Conservation (phyloP, 148 eudicot genomes). For the Camellia sinensis region DNA sequence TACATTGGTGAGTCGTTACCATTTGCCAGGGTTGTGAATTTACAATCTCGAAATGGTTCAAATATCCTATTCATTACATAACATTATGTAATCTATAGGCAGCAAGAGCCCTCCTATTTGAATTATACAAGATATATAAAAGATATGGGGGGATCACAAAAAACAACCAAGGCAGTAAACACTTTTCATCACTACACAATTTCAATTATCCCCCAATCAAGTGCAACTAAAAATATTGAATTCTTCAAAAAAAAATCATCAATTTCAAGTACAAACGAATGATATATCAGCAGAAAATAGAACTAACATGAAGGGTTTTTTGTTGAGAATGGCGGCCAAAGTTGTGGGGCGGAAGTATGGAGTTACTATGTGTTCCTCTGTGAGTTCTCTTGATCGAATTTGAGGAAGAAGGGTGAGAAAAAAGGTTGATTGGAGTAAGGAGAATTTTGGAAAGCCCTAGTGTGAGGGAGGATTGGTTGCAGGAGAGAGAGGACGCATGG, state of each 20-base stretch:
- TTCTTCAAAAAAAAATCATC: not conserved
- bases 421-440: slow-evolving; percentile 3
- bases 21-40: no score
- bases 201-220: not conserved
- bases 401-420: not conserved
- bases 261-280: no score
- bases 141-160: not conserved
- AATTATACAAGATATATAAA: not conserved
- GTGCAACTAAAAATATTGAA: not conserved
- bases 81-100: not conserved
- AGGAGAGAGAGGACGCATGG: slow-evolving; percentile 48
- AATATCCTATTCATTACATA: no score
- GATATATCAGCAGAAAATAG: not conserved
- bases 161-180: no score
- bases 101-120: not conserved
- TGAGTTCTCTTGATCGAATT: slow-evolving; percentile 12
- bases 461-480: slow-evolving; percentile 18
- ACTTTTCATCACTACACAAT: not conserved
- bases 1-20: no score
- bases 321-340: slow-evolving; percentile 22
- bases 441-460: slow-evolving; percentile 4
- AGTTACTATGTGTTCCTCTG: not conserved
- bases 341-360: not conserved
- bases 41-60: no score
- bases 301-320: slow-evolving; percentile 27